Percentiles rank a stretch among this genome's conserved stretches.
Conservation (phyloP, 2,329 filamentous ascomycete species). For the Hypoxylon rubiginosum region DNA sequence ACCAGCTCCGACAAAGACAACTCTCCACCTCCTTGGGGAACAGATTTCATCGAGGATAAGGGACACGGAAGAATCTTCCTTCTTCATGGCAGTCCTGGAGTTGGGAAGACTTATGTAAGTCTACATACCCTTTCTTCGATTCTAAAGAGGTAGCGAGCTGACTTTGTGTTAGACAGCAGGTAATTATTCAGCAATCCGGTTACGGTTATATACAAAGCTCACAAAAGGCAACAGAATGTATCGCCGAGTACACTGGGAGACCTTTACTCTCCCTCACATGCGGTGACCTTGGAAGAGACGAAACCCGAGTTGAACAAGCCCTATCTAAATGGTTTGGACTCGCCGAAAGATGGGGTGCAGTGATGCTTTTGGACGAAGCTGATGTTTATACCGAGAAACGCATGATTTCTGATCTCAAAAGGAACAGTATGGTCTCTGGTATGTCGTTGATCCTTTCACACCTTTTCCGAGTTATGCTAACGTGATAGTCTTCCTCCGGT, state of each 20-base stretch:
- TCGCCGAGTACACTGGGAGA: conserved; percentile 41
- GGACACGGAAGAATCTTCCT: conserved; percentile 45
- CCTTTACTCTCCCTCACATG: conserved; percentile 44
- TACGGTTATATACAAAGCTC: conserved; percentile 28
- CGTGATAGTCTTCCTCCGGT: conserved; percentile 42
- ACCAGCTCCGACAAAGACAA: neutral
- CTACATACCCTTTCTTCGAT: neutral
- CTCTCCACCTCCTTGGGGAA: conserved; percentile 25
- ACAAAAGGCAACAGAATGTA: conserved; percentile 38
- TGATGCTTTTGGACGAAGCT: conserved; percentile 26
- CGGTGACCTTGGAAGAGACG: conserved; percentile 34
- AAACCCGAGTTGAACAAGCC: conserved; percentile 15
- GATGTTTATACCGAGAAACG: conserved; percentile 28
- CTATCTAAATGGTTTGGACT: conserved; percentile 29
- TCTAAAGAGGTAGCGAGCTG: neutral
- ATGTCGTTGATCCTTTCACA: neutral
- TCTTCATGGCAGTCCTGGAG: conserved; percentile 45
- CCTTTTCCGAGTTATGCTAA: neutral
- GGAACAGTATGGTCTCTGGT: conserved; percentile 32
- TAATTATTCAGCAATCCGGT: neutral
- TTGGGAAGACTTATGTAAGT: conserved; percentile 43
- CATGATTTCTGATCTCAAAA: conserved; percentile 13
- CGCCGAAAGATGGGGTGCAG: conserved; percentile 33
- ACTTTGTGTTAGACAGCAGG: conserved; percentile 2
- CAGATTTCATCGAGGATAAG: conserved; percentile 45